Base-by-base conservation (phyloP, 768 basidiomycete genomes). In the Leccinellum luteum region DNA sequence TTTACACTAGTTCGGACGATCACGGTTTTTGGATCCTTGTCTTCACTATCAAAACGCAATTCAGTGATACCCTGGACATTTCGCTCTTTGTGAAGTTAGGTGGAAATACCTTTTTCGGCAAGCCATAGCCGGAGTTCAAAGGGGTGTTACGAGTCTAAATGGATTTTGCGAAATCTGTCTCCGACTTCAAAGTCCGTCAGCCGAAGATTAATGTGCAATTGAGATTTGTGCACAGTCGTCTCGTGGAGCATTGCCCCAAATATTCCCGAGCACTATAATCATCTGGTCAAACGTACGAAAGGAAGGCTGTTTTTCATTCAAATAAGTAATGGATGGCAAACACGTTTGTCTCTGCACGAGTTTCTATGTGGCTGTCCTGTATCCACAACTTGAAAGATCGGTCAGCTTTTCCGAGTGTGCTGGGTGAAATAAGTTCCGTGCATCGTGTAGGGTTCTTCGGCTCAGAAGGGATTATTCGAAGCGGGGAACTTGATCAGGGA, bases 41-140 rank as follows among this genome's bases (percentile, higher is more conserved):
- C 25, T 12, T 31, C 8, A 6, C 32, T 25, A 13, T 43, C 55
- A 32, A 28, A 56, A 25, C 49, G 57, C 45, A 50, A 44, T 50
- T 59, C 13, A 8, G n/a, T 38, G 58, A 59, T 59, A 59, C 56
- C 57, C 35, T 52, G 25, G 12, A 49, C 25, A 53, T 54, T 34
- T 27, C 27, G 34, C 53, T 28, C 51, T 38, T 19, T 19, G n/a
- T 19, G 6, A 3, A 10, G 41, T 41, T 19, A 19, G n/a, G 19
- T 12, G 41, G 2, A 43, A 43, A 19, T 19, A 19, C 41, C 41
- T n/a, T 43, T 38, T 43, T 43, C 0, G 41, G 41, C 10, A 19
- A 31, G 2, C 41, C 41, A 19, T 1, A 14, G 4, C 5, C 31
- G 31, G 31, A 31, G 4, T 10, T 12, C 31, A 31, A 31, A n/a